Evolutionary conservation across 2,329 filamentous ascomycete species (phyloP), one percentile per base, ranked within the genome.

Genomic region (Venturia effusa): DNA sequence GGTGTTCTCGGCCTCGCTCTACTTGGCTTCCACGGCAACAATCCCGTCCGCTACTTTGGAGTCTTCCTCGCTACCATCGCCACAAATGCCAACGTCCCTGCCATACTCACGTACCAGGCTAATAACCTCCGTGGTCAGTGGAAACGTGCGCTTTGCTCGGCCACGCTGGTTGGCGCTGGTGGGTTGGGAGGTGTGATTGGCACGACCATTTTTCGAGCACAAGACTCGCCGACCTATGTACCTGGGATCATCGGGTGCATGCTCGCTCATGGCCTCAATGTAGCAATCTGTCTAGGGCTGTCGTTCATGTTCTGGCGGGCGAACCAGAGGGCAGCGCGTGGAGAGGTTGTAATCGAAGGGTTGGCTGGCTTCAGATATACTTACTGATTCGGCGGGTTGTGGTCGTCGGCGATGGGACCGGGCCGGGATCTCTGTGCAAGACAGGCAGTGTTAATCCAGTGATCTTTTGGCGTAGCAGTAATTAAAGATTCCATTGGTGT

Each of bases 71-170:
- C 85, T n/a, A 88, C 88, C 0, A 88, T 88, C 0, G 90, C 88
- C 8, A 85, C 87, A 67, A 92, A 92, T 74, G 83, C 86, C 67
- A 94, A 94, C 72, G 80, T 93, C 4, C 90, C 91, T 0, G 80
- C 85, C 1, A 19, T 40, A 57, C 84, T 95, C 78, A 83, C 89
- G 0, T 94, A 90, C 77, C 90, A 91, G 77, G 88, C 89, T 51
- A 94, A 93, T 76, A 95, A 95, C 75, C 88, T 95, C 70, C 86
- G 89, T 62, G 90, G 90, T 0, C 90, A 94, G 76, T 95, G 90
- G 89, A 95, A 93, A 78, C 84, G 91, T 59, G 90, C 90, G 0
- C 87, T 94, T 68, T 87, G 85, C 72, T 89, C 85, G 65, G 88
- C 90, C 2, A 88, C 86, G 0, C 81, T 93, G 1, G 88, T 94